These are phyloP conservation scores for Chrysoporthe puriensis DNA, from an alignment of 2,329 filamentous ascomycete species.

Conservation along the genomic window DNA sequence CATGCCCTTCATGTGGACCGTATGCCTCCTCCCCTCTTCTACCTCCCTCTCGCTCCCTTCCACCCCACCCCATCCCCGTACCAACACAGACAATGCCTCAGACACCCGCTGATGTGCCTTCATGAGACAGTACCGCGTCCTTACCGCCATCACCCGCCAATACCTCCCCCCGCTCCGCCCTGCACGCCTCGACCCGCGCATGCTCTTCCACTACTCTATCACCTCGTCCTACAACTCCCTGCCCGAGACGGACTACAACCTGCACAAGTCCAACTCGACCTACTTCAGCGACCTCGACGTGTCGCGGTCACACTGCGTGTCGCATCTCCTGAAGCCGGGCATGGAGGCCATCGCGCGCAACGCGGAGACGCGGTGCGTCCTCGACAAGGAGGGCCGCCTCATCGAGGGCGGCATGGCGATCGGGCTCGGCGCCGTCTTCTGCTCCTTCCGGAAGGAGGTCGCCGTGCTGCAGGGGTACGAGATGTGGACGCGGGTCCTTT, in stretches of 20 bases:
- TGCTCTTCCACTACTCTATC: constrained; percentile 44
- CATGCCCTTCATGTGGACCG: constrained; percentile 76
- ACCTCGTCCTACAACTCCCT: constrained; percentile 37
- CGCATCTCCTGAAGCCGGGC: constrained; percentile 65
- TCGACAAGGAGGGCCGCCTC: constrained; percentile 52
- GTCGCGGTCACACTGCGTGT: constrained; percentile 78
- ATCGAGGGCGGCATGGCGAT: constrained; percentile 61
- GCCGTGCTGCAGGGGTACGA: constrained; percentile 70
- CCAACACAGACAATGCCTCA: not conserved
- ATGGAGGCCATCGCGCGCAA: constrained; percentile 57
- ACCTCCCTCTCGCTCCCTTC: not conserved
- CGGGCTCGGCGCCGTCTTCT: constrained; percentile 73
- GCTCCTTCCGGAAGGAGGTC: constrained; percentile 76
- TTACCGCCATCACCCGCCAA: constrained; percentile 41
- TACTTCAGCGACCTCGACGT: constrained; percentile 89
- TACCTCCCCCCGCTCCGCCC: constrained; percentile 32
- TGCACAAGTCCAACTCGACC: constrained; percentile 58
- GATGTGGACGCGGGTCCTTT: constrained; percentile 71
- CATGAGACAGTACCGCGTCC: constrained; percentile 38
- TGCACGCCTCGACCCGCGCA: constrained; percentile 30
- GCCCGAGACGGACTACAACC: constrained; percentile 45
- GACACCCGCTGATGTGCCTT: too few relatives aligned
- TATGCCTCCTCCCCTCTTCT: constrained; percentile 45
- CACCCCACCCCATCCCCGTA: not conserved
- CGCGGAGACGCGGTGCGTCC: constrained; percentile 52